Evolutionary conservation across 495 filamentous ascomycete genomes (phyloP).

Genomic region (Astrocystis sublimbata): DNA sequence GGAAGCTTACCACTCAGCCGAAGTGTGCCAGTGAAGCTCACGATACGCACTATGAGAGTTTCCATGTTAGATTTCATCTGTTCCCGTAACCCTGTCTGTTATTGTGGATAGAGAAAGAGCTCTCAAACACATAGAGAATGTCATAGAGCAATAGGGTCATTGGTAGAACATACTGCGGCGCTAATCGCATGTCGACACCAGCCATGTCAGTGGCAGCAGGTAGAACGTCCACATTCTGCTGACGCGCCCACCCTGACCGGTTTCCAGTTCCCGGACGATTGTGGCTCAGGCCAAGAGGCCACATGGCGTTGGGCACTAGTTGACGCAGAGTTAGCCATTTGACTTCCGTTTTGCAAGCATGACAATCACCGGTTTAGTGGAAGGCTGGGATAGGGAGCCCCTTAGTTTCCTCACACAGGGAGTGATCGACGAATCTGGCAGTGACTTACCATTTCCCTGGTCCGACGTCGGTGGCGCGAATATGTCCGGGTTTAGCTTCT

Average conservation of each 20-base stretch:
- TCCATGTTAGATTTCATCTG: neutral
- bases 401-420: neutral
- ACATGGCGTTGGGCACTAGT: constrained; percentile 63
- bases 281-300: constrained; percentile 70
- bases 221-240: constrained; percentile 64
- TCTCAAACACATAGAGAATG: neutral
- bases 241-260: constrained; percentile 66
- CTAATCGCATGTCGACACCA: constrained; percentile 77
- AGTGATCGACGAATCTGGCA: neutral
- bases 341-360: too few species aligned
- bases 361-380: too few species aligned
- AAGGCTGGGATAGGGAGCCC: neutral
- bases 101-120: neutral
- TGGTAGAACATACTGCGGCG: constrained; percentile 40
- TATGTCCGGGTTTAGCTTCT: constrained; percentile 65
- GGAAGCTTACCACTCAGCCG: constrained; percentile 59
- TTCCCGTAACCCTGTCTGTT: neutral
- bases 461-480: constrained; percentile 69
- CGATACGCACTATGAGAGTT: constrained; percentile 51
- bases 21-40: constrained; percentile 74
- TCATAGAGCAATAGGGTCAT: neutral
- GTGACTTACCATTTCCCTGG: constrained; percentile 41
- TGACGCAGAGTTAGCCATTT: neutral
- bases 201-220: constrained; percentile 68
- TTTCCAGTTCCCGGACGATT: constrained; percentile 57